These are phyloP conservation scores for button mushroom (Agaricus bisporus) DNA, from an alignment of 768 basidiomycete species.

Conservation along the genomic window DNA sequence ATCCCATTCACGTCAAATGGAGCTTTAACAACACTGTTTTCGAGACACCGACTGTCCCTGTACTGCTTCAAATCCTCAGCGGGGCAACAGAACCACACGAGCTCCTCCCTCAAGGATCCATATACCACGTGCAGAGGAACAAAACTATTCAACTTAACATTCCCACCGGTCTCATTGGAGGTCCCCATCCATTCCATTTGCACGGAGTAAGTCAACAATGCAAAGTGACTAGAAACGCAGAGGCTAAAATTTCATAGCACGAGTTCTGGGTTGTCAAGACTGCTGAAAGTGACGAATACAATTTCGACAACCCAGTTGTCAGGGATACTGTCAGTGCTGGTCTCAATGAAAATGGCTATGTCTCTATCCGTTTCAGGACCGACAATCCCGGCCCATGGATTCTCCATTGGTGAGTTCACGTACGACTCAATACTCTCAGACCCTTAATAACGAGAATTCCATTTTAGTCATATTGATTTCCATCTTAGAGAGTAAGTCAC, in stretches of 20 bases:
- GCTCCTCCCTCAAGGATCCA: constrained; percentile 41
- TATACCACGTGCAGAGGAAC: constrained; percentile 41
- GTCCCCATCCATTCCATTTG: constrained; percentile 35
- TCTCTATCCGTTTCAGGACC: constrained; percentile 43
- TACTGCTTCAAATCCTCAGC: constrained; percentile 54
- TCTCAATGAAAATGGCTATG: constrained; percentile 22
- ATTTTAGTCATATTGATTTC: constrained; percentile 44
- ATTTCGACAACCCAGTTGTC: constrained; percentile 35
- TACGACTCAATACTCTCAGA: too few relatives aligned
- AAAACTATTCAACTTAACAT: constrained; percentile 29
- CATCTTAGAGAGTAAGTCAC: constrained; percentile 35
- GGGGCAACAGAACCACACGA: constrained; percentile 40
- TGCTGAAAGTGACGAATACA: constrained; percentile 27
- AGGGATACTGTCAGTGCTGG: constrained; percentile 31
- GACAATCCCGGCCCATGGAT: constrained; percentile 49
- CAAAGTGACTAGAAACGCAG: background rate
- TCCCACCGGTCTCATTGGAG: constrained; percentile 29
- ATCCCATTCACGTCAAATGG: constrained; percentile 8
- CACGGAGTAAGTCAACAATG: constrained; percentile 23
- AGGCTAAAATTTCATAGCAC: constrained; percentile 23
- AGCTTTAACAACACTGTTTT: constrained; percentile 26
- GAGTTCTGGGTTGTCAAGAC: constrained; percentile 38
- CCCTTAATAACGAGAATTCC: background rate
- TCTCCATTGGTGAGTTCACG: constrained; percentile 34
- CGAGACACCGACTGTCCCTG: constrained; percentile 37